Conservation (phyloP, 2,329 filamentous ascomycete species). For the Colletotrichum siamense region DNA sequence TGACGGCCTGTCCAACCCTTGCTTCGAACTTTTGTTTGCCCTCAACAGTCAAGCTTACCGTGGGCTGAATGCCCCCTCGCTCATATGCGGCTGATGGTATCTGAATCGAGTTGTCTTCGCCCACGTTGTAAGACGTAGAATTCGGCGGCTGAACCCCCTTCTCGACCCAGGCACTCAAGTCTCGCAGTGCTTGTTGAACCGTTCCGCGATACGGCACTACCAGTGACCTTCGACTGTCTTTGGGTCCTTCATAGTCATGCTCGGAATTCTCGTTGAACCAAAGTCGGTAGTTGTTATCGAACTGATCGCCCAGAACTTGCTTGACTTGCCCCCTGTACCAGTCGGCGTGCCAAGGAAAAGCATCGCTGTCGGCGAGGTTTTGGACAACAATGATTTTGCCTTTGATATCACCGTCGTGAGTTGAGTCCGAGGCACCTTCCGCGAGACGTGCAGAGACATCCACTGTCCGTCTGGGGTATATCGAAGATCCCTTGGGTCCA, state of each 20-base stretch:
- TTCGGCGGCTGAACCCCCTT: slow-evolving; percentile 5
- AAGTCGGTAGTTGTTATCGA: slow-evolving; percentile 24
- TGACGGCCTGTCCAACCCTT: background rate
- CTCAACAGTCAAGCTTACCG: slow-evolving; percentile 1
- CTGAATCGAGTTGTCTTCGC: slow-evolving; percentile 15
- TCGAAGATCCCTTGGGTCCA: background rate
- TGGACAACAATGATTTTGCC: slow-evolving; percentile 27
- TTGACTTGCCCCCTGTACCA: slow-evolving; percentile 26
- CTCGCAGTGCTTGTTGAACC: slow-evolving; percentile 24
- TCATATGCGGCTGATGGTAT: background rate
- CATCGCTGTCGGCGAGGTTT: slow-evolving; percentile 26
- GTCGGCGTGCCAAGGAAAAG: slow-evolving; percentile 28
- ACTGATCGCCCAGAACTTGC: background rate
- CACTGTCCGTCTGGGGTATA: slow-evolving; percentile 15
- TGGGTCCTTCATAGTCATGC: slow-evolving; percentile 16
- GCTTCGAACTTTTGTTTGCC: background rate
- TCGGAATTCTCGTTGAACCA: slow-evolving; percentile 26
- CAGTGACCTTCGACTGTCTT: background rate
- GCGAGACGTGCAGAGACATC: background rate
- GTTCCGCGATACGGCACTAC: slow-evolving; percentile 21
- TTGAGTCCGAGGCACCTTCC: background rate
- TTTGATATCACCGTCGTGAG: slow-evolving; percentile 18
- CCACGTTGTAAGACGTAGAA: slow-evolving; percentile 8
- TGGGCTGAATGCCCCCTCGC: slow-evolving; percentile 26
- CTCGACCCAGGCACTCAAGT: slow-evolving; percentile 26